Conservation (phyloP, 1,284 basidiomycete species). For the Cryptococcus sp. region DNA sequence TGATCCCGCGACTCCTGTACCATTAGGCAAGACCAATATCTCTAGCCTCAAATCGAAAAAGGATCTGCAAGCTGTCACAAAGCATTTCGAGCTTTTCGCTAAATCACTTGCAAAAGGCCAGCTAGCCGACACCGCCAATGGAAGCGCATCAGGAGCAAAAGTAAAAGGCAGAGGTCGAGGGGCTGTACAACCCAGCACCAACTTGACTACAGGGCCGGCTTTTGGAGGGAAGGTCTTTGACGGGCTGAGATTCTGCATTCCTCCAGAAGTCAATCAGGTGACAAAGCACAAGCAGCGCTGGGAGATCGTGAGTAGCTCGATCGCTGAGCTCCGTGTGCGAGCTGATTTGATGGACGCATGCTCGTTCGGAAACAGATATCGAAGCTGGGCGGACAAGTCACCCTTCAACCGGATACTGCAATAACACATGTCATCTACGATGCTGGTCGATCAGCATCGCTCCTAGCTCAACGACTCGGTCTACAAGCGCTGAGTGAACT, state of each 20-base stretch:
- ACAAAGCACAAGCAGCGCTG: constrained; percentile 32
- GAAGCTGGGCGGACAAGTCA: constrained; percentile 36
- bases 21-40: constrained; percentile 23
- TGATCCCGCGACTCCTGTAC: constrained; percentile 33
- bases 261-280: constrained; percentile 26
- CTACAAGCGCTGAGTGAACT: constrained; percentile 37
- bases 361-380: constrained; percentile 24
- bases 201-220: constrained; percentile 2
- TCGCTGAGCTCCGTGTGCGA: not conserved
- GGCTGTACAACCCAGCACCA: not conserved
- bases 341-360: not conserved
- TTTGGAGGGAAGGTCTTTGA: constrained; percentile 33
- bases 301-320: constrained; percentile 36
- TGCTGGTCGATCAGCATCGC: constrained; percentile 20
- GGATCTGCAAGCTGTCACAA: constrained; percentile 35
- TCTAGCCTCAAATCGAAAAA: constrained; percentile 22
- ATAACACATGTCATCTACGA: constrained; percentile 48
- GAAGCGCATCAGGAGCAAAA: constrained; percentile 7
- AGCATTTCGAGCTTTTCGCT: constrained; percentile 29
- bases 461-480: constrained; percentile 30
- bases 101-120: constrained; percentile 17
- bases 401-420: constrained; percentile 42
- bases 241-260: constrained; percentile 40
- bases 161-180: constrained; percentile 1
- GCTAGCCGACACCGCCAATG: not conserved